phyloP scores from a whole-genome alignment of 2,329 filamentous ascomycete species.

The Epichloe typhina region DNA sequence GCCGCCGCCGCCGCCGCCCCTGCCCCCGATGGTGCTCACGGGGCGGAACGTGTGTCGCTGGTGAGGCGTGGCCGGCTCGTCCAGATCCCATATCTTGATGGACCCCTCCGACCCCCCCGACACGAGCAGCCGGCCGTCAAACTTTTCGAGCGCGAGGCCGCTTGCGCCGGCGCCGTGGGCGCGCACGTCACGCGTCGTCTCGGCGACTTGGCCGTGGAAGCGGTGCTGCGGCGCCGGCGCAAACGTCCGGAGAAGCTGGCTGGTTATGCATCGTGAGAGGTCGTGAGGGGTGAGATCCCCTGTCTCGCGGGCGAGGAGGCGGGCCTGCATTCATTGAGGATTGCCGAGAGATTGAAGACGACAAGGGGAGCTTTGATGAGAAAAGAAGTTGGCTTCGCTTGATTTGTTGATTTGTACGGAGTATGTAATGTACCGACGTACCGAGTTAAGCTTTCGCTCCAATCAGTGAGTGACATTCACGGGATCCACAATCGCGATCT shows the following conservation, averaged over 20 bases:
- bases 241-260: slow-evolving; percentile 55
- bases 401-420: too few relatives aligned
- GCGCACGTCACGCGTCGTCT: slow-evolving; percentile 26
- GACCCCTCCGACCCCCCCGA: slow-evolving; percentile 84
- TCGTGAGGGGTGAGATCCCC: slow-evolving; percentile 51
- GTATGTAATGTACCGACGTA: too few relatives aligned
- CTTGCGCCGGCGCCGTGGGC: slow-evolving; percentile 73
- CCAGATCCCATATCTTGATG: slow-evolving; percentile 78
- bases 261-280: slow-evolving; percentile 52
- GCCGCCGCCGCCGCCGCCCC: slow-evolving; percentile 10
- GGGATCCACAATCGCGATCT: neutral
- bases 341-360: too few relatives aligned
- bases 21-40: slow-evolving; percentile 30
- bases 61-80: slow-evolving; percentile 37
- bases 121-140: slow-evolving; percentile 63
- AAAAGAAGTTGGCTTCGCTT: too few relatives aligned
- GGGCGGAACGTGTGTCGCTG: slow-evolving; percentile 39
- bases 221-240: slow-evolving; percentile 52
- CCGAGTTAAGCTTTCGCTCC: too few relatives aligned
- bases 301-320: slow-evolving; percentile 62
- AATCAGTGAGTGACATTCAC: neutral
- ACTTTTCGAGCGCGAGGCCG: slow-evolving; percentile 65
- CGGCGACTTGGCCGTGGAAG: slow-evolving; percentile 45
- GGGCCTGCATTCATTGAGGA: slow-evolving; percentile 51
- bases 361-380: neutral